These are phyloP conservation scores for Akebia trifoliata DNA, from an alignment of 164 flowering plant species.

Conservation along the genomic window DNA sequence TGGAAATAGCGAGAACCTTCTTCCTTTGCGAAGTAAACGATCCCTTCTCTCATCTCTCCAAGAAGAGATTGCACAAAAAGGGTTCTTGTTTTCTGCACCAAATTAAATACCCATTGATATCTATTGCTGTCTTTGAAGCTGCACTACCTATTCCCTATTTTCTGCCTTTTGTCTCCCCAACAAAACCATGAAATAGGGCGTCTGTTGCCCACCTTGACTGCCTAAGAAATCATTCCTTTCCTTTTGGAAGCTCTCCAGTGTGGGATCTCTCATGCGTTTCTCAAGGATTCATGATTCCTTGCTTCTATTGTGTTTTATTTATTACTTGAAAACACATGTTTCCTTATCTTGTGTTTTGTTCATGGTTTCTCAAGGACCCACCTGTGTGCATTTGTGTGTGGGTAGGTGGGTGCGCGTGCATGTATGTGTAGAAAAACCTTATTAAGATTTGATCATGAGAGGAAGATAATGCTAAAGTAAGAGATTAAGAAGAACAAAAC, in stretches of 20 bases:
- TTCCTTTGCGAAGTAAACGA: neutral
- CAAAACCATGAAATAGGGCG: constrained; percentile 58
- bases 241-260: constrained; percentile 8
- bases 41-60: neutral
- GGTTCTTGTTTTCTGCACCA: constrained; percentile 41
- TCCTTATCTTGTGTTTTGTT: constrained; percentile 11
- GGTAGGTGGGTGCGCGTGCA: too few relatives aligned
- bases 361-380: neutral
- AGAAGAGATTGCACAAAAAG: constrained; percentile 33
- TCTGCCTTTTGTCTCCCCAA: constrained; percentile 69
- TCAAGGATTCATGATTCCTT: constrained; percentile 8
- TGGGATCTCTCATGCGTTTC: constrained; percentile 18
- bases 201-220: constrained; percentile 31
- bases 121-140: constrained; percentile 39
- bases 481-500: too few relatives aligned
- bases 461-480: too few relatives aligned
- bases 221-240: constrained; percentile 14
- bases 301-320: too few relatives aligned
- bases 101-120: constrained; percentile 27
- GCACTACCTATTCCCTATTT: constrained; percentile 48
- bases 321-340: too few relatives aligned
- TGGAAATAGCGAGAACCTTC: neutral
- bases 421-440: neutral
- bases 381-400: too few relatives aligned
- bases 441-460: too few relatives aligned